Base-by-base conservation (phyloP, 345 rosid species). In the Arabidopsis arenosa region DNA sequence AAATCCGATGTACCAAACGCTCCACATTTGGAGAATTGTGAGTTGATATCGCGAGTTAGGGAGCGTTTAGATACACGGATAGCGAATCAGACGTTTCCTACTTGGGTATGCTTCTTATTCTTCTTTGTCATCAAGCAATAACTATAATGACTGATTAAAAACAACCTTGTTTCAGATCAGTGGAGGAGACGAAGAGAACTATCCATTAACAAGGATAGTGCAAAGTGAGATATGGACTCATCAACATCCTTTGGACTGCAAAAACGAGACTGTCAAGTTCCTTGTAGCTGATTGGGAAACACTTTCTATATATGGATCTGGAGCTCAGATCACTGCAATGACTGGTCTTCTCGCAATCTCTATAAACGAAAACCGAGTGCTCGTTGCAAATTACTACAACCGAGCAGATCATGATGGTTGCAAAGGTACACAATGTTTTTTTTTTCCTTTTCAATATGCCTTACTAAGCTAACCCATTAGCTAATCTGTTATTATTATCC, bases 311-410 rank as follows among this genome's bases (percentile, higher is more conserved):
- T 86, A 88, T 11, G 99, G 99, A 37, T 89, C 90, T 2, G 99
- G 99, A 18, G 97, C 97, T 2, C 99, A 95, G 86, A 75, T 95
- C 7, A 97, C 93, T 2, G 93, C 93, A 36, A 95, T 95, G 96
- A 78, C 85, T 2, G 99, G 99, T 5, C 89, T 95, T 76, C 93
- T 95, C 51, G 91, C 90, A 36, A 84, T 92, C 53, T 96, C 97
- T 55, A 45, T 95, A 51, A 85, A 75, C 8, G 97, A 95, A 79
- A 88, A 92, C 76, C 75, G 97, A 75, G 86, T 92, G 23, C 97
- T 95, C 26, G 84, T 92, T 51, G 79, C 97, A 3, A 72, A 72
- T 18, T 82, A 92, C 82, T 92, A 83, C 66, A 95, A 95, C 64
- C 85, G 97, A 13, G 97, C 99, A 0, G 97, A 95, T 70, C 97